Base-by-base conservation (phyloP, 352 stramenopile genomes). In the Phytophthora lateralis region DNA sequence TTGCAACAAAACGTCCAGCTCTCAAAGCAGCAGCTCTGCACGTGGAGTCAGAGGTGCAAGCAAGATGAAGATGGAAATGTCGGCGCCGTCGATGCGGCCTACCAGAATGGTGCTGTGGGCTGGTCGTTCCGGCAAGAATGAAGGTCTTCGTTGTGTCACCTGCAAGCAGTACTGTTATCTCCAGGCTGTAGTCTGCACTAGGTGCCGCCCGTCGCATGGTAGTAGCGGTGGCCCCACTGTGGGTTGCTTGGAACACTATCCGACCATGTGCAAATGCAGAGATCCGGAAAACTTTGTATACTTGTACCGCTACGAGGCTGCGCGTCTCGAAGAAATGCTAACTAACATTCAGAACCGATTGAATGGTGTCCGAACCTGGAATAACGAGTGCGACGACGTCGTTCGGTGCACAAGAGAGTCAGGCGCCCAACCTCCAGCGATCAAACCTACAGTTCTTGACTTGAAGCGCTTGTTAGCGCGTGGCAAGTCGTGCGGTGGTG, bases 121-220 rank as follows among this genome's bases (percentile, higher is more conserved):
- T 3, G 87, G 87, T 18, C 84, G 82, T 35, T 89, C 85, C 1
- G 87, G 87, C 15, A 93, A 90, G 48, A 78, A 76, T 26, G 76
- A 92, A 50, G 87, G 85, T 6, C 58, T 95, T 14, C 87, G 85
- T 14, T 95, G 87, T 39, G 72, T 75, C 0, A 70, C 65, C 3
- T 95, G 87, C 66, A 91, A 92, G 21, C 87, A 95, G 57, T 95
- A 95, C 55, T 95, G 87, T 62, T 95, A 90, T 64, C 48, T 95
- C 1, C 80, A 93, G 53, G 87, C 87, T 11, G 87, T 95, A 0
- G 85, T 91, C 18, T 95, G 87, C 42, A 86, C 81, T 1, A 81
- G 75, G 35, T 95, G 86, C 21, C 80, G 82, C 2, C 75, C 83
- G 30, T 69, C 76, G 1, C 52, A 79, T n/a, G 51, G 71, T 27